Base-by-base conservation (phyloP, 2,329 filamentous ascomycete species). In the Periconia digitata region DNA sequence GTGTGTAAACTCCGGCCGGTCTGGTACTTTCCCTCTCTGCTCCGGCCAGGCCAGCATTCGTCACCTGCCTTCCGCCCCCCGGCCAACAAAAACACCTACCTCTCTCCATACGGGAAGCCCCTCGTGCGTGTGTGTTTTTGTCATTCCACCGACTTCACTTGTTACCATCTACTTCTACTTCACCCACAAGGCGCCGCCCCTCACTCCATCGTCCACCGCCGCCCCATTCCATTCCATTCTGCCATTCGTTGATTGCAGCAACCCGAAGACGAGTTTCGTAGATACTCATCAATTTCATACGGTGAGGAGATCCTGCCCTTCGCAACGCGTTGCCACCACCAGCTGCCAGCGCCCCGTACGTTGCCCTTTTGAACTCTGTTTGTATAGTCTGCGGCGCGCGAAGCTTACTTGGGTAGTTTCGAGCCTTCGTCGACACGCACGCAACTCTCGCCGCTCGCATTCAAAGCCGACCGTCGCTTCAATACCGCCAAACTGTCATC, bases 401-500 rank as follows among this genome's bases (percentile, higher is more conserved):
- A 12, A 21, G 35, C 5, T 38, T 38, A n/a, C n/a, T n/a, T n/a
- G n/a, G n/a, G n/a, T 21, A 3, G 16, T 16, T 17, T 38, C 35
- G 6, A 16, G 16, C 10, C 16, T 38, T 32, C 40, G 45, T 37
- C 47, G 42, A 39, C 46, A 48, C 42, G 41, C 51, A 46, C 44
- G 43, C 43, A 32, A 36, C 42, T 34, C n/a, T 46, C 36, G 39
- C 38, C 40, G 36, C 40, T 41, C 39, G 15, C 39, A 17, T 44
- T 47, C 36, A 21, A 47, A 36, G 23, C 38, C n/a, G n/a, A 8
- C 23, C 42, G 36, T 43, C 48, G 18, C 51, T 20, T 39, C 77
- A 89, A 88, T 76, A 92, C 90, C 90, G 89, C 87, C 89, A 95
- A 95, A 79, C 86, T 95, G 90, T 92, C 91, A 86, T 89, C 92